A percentile compares a stretch with the other conserved stretches of the same genome.
Evolutionary conservation across 139 green algal genomes (phyloP).

Genomic region (Mesostigma viride): DNA sequence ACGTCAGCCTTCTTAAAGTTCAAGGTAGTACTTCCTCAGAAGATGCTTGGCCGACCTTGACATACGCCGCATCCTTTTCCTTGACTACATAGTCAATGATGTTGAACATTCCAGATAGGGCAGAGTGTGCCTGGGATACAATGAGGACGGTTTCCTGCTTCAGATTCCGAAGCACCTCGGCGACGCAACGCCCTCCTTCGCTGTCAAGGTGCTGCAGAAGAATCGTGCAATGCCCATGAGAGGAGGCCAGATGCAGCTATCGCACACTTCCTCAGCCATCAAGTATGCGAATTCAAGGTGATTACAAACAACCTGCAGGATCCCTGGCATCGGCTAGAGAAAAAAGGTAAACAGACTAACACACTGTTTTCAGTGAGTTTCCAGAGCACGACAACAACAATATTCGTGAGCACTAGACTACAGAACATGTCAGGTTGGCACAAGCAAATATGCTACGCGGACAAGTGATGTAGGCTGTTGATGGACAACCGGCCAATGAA

Average conservation of each 20-base stretch:
- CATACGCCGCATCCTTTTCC: conserved; percentile 7
- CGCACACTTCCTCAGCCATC: not conserved
- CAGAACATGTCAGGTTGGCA: too few relatives aligned
- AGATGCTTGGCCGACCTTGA: too few relatives aligned
- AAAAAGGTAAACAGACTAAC: too few relatives aligned
- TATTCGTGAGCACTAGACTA: too few relatives aligned
- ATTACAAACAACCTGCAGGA: not conserved
- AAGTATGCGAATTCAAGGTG: not conserved
- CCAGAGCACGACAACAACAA: too few relatives aligned
- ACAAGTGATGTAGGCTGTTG: too few relatives aligned
- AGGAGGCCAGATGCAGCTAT: not conserved
- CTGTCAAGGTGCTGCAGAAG: conserved; percentile 23
- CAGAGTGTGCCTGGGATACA: conserved; percentile 25
- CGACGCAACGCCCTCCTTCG: conserved; percentile 10
- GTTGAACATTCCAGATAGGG: conserved; percentile 12
- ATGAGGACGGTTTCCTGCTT: conserved; percentile 18
- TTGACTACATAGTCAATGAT: conserved; percentile 23
- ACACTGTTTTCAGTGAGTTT: too few relatives aligned
- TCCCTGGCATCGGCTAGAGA: not conserved
- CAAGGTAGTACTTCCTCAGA: too few relatives aligned
- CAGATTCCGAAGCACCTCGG: conserved; percentile 6
- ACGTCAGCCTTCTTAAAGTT: too few relatives aligned
- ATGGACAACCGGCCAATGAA: too few relatives aligned
- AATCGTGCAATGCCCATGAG: too few relatives aligned
- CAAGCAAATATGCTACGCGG: too few relatives aligned